Conservation (phyloP, 306 rosid genomes). For the Gynostemma pentaphyllum region DNA sequence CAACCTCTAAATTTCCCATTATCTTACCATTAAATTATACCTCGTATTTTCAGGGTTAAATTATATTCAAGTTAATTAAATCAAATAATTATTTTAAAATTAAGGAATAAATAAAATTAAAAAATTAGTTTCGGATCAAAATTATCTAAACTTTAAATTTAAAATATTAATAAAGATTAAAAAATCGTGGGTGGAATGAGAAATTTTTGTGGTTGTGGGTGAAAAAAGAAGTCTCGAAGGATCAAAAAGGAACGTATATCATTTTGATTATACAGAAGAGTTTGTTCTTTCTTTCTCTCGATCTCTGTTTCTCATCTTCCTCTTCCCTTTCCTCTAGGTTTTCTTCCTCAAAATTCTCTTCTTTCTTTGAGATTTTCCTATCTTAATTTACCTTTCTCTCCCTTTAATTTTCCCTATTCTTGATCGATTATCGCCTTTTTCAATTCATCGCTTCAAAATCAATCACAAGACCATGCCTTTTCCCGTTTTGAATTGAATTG, state of each 20-base stretch:
- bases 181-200: neutral
- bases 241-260: neutral
- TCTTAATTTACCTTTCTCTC: neutral
- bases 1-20: too few relatives aligned
- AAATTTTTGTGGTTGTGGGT: neutral
- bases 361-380: neutral
- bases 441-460: too few relatives aligned
- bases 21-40: too few relatives aligned
- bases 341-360: neutral
- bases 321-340: slow-evolving; percentile 8
- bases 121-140: too few relatives aligned
- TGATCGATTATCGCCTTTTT: neutral
- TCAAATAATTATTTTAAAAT: too few relatives aligned
- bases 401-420: neutral
- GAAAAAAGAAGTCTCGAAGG: neutral
- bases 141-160: neutral
- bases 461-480: neutral
- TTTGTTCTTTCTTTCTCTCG: neutral
- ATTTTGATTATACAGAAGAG: neutral
- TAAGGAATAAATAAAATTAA: too few relatives aligned
- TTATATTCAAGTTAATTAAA: too few relatives aligned
- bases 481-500: neutral
- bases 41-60: too few relatives aligned
- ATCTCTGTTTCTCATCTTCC: slow-evolving; percentile 6
- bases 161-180: neutral